These are phyloP conservation scores for Lagerstroemia speciosa DNA, from an alignment of 345 rosid species.

Conservation along the genomic window DNA sequence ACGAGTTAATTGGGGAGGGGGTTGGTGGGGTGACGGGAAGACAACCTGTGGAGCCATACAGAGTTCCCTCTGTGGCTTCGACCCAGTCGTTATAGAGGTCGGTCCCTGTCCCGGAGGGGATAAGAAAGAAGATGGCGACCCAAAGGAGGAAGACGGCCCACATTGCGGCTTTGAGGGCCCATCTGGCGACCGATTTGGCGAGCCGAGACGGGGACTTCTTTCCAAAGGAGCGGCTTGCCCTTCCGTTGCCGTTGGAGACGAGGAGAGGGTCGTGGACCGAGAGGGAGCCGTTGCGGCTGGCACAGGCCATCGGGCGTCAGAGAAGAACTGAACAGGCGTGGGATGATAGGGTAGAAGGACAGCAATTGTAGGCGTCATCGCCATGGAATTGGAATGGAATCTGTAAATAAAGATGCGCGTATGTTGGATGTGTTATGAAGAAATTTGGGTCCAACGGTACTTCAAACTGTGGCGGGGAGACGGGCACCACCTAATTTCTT, in stretches of 20 bases:
- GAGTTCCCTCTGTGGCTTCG: slow-evolving; percentile 8
- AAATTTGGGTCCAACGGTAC: not conserved
- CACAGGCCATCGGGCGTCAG: not conserved
- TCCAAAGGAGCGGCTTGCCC: not conserved
- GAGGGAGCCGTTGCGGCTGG: not conserved
- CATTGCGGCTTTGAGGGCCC: slow-evolving; percentile 18
- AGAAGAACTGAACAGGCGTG: too few relatives aligned
- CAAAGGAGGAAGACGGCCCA: slow-evolving; percentile 17
- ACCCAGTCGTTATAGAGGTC: slow-evolving; percentile 6
- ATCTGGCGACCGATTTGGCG: slow-evolving; percentile 7
- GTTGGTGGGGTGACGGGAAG: too few relatives aligned
- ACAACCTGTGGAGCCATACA: slow-evolving; percentile 21
- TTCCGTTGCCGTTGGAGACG: not conserved
- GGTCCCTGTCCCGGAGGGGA: slow-evolving; percentile 8
- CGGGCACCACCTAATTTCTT: not conserved
- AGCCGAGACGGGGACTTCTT: slow-evolving; percentile 2
- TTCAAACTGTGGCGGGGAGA: not conserved
- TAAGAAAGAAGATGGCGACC: slow-evolving; percentile 17
- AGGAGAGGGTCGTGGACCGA: slow-evolving; percentile 1
- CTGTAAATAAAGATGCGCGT: not conserved
- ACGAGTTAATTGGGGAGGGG: not conserved
- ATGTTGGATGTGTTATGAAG: not conserved
- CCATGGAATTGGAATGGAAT: not conserved
- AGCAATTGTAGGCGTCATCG: not conserved
- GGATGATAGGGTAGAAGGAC: not conserved